Percentiles rank a stretch among this genome's conserved stretches.
Evolutionary conservation across 1,284 basidiomycete species (phyloP).

Genomic region (Phellopilus nigrolimitatus): DNA sequence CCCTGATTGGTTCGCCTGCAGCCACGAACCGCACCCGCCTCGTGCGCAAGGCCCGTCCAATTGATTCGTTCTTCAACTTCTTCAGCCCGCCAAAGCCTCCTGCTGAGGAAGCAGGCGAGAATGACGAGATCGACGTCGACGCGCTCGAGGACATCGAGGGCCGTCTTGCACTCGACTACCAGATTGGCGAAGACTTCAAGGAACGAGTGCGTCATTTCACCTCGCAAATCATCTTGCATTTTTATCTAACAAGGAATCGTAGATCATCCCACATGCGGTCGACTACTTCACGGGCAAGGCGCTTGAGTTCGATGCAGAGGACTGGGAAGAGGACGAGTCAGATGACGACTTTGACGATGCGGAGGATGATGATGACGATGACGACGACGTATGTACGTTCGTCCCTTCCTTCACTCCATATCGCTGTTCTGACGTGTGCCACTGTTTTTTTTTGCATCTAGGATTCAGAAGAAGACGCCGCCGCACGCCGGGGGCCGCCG

Average conservation of each 20-base stretch:
- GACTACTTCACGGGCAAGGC: constrained; percentile 98
- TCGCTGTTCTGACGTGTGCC: too few species aligned
- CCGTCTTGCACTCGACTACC: constrained; percentile 94
- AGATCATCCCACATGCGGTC: constrained; percentile 93
- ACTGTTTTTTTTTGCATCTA: constrained; percentile 26
- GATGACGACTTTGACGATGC: constrained; percentile 55
- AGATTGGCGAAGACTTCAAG: constrained; percentile 98
- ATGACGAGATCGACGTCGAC: constrained; percentile 79
- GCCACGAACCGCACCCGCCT: constrained; percentile 92
- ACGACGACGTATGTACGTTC: constrained; percentile 43
- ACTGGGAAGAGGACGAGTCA: constrained; percentile 65
- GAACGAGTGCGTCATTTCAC: constrained; percentile 61
- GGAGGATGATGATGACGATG: constrained; percentile 37
- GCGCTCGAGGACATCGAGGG: constrained; percentile 88
- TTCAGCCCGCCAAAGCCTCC: constrained; percentile 85
- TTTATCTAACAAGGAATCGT: too few species aligned
- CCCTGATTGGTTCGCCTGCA: constrained; percentile 30
- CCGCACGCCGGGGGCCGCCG: constrained; percentile 50
- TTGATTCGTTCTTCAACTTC: constrained; percentile 97
- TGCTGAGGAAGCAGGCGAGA: constrained; percentile 63
- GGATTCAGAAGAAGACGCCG: constrained; percentile 60
- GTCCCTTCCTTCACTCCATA: constrained; percentile 19
- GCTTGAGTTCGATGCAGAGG: constrained; percentile 82
- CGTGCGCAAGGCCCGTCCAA: constrained; percentile 82
- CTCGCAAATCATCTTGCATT: background rate